Evolutionary conservation across 2,329 filamentous ascomycete species (phyloP).

Genomic region (Cladophialophora chaetospira): DNA sequence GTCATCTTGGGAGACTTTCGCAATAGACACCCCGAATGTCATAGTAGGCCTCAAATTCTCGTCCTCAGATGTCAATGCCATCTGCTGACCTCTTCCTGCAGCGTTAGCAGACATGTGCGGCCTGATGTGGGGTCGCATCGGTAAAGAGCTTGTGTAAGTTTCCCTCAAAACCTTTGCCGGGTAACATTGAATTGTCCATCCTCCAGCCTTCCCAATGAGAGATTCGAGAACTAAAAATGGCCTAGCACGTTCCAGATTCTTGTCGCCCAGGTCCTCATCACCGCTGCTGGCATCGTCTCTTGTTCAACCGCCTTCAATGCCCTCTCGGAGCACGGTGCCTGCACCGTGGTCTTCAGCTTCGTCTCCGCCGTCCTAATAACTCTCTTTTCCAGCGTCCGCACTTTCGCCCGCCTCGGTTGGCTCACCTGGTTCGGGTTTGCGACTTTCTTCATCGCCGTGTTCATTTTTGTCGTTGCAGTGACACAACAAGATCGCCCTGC

Average conservation of each 20-base stretch:
- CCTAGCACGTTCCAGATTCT: slow-evolving; percentile 8
- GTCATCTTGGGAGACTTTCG: slow-evolving; percentile 56
- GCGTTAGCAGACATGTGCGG: slow-evolving; percentile 51
- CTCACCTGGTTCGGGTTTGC: slow-evolving; percentile 4
- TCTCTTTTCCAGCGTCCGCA: slow-evolving; percentile 5
- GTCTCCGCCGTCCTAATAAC: slow-evolving; percentile 33
- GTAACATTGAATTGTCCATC: too few relatives aligned
- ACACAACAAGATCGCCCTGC: slow-evolving; percentile 41
- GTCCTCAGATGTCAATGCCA: not conserved
- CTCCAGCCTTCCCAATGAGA: too few relatives aligned
- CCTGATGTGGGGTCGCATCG: slow-evolving; percentile 15
- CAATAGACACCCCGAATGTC: slow-evolving; percentile 54
- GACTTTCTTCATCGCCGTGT: slow-evolving; percentile 15
- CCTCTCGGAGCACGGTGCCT: slow-evolving; percentile 42
- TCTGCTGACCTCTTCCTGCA: not conserved
- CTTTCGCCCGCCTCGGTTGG: slow-evolving; percentile 2
- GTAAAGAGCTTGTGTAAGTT: slow-evolving; percentile 13
- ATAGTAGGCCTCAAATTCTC: too few relatives aligned
- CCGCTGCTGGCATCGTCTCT: slow-evolving; percentile 48
- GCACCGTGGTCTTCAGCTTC: slow-evolving; percentile 37
- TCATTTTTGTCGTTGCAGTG: slow-evolving; percentile 27
- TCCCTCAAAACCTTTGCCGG: too few relatives aligned
- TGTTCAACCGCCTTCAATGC: slow-evolving; percentile 47
- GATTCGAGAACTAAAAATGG: too few relatives aligned
- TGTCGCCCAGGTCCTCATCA: slow-evolving; percentile 37